Evolutionary conservation across 2,329 filamentous ascomycete species (phyloP), one percentile per base, ranked within the genome.

Genomic region (Dactylonectria estremocensis): DNA sequence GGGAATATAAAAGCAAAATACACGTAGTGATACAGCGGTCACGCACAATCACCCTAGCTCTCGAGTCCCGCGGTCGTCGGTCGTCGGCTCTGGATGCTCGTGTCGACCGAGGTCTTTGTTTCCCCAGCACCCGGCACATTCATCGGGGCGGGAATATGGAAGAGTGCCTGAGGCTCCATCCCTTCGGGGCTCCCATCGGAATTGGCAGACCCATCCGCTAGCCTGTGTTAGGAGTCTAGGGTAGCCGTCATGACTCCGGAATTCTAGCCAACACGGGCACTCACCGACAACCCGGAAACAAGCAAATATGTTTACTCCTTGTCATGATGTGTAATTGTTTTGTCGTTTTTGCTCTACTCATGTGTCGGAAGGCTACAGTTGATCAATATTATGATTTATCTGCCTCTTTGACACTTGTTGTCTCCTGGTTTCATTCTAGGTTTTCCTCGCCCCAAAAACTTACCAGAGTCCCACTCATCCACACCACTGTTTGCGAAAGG

Each of bases 61-160:
- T 43, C 22, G 50, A 53, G 64, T 63, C 54, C 73, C 72, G 70
- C 73, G 73, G 73, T 70, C 55, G 58, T 75, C 73, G 73, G 73
- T 50, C 66, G 58, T 75, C 73, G 73, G 73, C 73, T 75, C 64
- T 70, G 37, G 55, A 55, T 66, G 55, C 50, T 67, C 57, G 49
- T 66, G 53, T 53, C 66, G 56, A 68, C 73, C 73, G 69, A 72
- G 73, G 73, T 75, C 71, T 62, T 64, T 71, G 68, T 61, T 64
- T 61, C 33, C 48, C 20, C 35, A 31, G 56, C 28, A n/a, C 40
- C 46, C 59, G 57, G 56, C 48, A 31, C 48, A 20, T 54, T 55
- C 53, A n/a, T 28, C 52, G 35, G 49, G 31, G 50, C 64, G 69
- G 67, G 54, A 67, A 54, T 64, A 67, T 62, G 66, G 73, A 68